Evolutionary conservation across 164 flowering plant species (phyloP).

Genomic region (Warburgia ugandensis): DNA sequence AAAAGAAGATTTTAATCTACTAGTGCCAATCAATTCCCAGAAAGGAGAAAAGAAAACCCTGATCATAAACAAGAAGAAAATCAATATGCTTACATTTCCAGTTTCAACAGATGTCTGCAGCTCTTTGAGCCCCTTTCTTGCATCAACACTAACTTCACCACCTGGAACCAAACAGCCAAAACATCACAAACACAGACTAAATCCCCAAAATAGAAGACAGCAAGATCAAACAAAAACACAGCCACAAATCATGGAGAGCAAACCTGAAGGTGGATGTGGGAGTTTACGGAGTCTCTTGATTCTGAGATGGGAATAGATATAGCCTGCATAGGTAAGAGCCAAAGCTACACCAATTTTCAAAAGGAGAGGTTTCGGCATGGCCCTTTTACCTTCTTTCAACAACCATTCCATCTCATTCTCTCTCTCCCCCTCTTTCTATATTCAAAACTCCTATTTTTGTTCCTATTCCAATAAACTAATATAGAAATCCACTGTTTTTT

Average conservation of each 20-base stretch:
- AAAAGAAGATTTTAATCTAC: background rate
- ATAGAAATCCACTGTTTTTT: background rate
- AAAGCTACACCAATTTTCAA: conserved; percentile 69
- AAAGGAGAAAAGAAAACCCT: background rate
- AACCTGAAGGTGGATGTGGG: conserved; percentile 29
- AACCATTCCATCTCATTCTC: conserved; percentile 1
- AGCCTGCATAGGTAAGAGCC: conserved; percentile 67
- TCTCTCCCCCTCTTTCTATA: background rate
- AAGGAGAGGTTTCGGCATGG: conserved; percentile 33
- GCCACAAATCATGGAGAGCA: background rate
- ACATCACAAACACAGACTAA: background rate
- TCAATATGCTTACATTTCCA: background rate
- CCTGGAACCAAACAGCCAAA: conserved; percentile 16
- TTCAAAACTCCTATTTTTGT: background rate
- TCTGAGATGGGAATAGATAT: conserved; percentile 37
- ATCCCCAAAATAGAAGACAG: background rate
- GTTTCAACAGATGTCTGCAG: background rate
- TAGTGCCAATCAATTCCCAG: background rate
- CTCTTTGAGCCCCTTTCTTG: conserved; percentile 10
- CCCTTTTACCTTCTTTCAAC: conserved; percentile 5
- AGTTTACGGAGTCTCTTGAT: conserved; percentile 14
- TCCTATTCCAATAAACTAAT: background rate
- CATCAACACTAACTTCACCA: conserved; percentile 11
- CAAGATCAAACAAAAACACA: background rate
- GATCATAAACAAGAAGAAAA: background rate